Evolutionary conservation across 192 early-diverging fungal genomes (phyloP).

Genomic region (Geosiphon pyriformis): DNA sequence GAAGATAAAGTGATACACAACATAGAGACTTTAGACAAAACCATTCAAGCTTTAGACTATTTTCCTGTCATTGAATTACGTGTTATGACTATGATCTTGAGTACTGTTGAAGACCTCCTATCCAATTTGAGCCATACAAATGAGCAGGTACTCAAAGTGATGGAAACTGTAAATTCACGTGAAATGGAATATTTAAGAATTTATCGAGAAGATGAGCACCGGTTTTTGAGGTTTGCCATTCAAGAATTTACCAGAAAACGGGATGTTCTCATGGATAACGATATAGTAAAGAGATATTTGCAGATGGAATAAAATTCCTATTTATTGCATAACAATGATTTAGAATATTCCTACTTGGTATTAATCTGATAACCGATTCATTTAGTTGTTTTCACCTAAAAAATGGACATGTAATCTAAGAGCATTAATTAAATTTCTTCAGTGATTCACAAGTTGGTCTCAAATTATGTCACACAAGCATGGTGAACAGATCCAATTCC

Average conservation of each 20-base stretch:
- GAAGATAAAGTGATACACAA: slow-evolving; percentile 5
- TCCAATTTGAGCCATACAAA: slow-evolving; percentile 13
- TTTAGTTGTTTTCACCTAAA: no score
- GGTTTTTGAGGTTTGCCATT: slow-evolving; percentile 16
- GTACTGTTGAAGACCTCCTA: slow-evolving; percentile 7
- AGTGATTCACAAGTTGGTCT: no score
- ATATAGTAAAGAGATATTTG: slow-evolving; percentile 9
- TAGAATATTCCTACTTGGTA: no score
- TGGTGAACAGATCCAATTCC: no score
- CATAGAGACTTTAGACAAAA: slow-evolving; percentile 5
- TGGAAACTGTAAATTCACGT: slow-evolving; percentile 17
- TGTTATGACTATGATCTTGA: slow-evolving; percentile 2
- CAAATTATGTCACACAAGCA: no score
- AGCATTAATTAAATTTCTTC: no score
- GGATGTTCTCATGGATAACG: slow-evolving; percentile 6
- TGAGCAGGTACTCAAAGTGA: slow-evolving; percentile 18
- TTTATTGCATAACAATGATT: no score
- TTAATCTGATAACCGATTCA: no score
- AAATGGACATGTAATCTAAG: no score
- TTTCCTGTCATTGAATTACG: slow-evolving; percentile 7
- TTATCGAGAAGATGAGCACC: slow-evolving; percentile 19
- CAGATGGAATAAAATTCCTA: neutral
- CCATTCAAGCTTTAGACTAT: neutral
- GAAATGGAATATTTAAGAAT: slow-evolving; percentile 21
- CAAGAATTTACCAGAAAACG: slow-evolving; percentile 22